These are phyloP conservation scores for Geum urbanum DNA, from an alignment of 306 rosid genomes.

Conservation along the genomic window DNA sequence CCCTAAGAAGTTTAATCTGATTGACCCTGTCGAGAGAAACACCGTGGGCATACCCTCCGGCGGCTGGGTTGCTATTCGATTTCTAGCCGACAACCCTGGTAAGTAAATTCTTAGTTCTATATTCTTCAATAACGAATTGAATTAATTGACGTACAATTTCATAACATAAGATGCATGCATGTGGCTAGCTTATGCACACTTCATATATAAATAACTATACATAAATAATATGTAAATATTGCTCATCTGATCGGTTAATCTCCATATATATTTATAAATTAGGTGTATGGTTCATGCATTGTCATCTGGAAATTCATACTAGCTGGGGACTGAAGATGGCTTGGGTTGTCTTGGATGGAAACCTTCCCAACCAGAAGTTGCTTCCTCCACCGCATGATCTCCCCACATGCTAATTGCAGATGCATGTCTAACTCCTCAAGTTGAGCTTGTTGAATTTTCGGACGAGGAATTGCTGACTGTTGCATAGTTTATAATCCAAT, in stretches of 20 bases:
- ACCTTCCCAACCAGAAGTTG: constrained; percentile 53
- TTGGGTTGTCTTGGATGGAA: constrained; percentile 61
- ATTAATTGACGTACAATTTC: too few relatives aligned
- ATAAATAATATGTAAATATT: too few relatives aligned
- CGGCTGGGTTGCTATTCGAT: constrained; percentile 63
- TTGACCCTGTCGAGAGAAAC: constrained; percentile 58
- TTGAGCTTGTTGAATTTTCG: background rate
- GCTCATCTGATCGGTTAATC: too few relatives aligned
- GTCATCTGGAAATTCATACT: constrained; percentile 60
- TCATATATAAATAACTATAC: too few relatives aligned
- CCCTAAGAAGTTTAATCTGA: constrained; percentile 44
- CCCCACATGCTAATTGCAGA: constrained; percentile 42
- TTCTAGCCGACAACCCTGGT: constrained; percentile 71
- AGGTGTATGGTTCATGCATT: constrained; percentile 83
- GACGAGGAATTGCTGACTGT: background rate
- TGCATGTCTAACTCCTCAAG: background rate
- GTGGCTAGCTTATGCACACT: too few relatives aligned
- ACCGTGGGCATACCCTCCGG: constrained; percentile 59
- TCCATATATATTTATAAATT: background rate
- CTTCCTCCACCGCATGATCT: constrained; percentile 65
- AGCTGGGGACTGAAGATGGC: constrained; percentile 78
- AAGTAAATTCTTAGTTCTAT: background rate
- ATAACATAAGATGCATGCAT: too few relatives aligned
- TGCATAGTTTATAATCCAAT: background rate
- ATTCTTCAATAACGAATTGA: too few relatives aligned